Evolutionary conservation across 192 early-diverging fungal genomes (phyloP), one percentile per base, ranked within the genome.

Genomic region (Oehlia diaphana): DNA sequence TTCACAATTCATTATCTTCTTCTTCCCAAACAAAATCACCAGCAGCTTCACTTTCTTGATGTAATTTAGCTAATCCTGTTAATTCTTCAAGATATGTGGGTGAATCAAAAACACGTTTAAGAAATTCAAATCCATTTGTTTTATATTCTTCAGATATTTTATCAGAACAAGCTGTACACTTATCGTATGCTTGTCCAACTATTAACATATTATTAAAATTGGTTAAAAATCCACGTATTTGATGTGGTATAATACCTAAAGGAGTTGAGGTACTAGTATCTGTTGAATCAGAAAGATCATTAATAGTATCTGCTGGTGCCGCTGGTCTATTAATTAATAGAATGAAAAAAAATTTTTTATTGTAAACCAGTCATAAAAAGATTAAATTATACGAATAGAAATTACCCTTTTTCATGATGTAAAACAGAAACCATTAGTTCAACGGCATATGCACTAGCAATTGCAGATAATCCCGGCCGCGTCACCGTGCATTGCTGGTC

Each of bases 401-500:
- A 9, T 37, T 88, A 94, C 94, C 92, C 91, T 19, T 88, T 78
- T 16, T 88, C 88, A 81, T 98, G 95, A 86, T 98, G 96, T 47
- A 97, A 75, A 9, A 95, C 74, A 0, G 96, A 95, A 1, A 96
- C 90, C 81, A 98, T 86, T 83, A 99, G 88, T 87, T 99, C 98
- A 6, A 96, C 97, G 0, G 96, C 95, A 50, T 90, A 83, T 6
- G 95, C 95, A 61, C 90, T 89, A 1, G 98, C 96, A 66, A 98
- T 88, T 6, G 94, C 92, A 12, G 97, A 92, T n/a, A 99, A 81
- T 4, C 98, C 98, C 5, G 98, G 98, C 23, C 98, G 89, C 3
- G 98, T 97, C 7, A 99, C 98, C 0, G 98, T 99, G 82, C 98
- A 99, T 89, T 97, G 95, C 82, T 99, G 98, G 82, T 99, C 98